A percentile compares a stretch with the other conserved stretches of the same genome.
phyloP scores from a whole-genome alignment of 441 rosid species.

The Bocquillonia castaneifolia region DNA sequence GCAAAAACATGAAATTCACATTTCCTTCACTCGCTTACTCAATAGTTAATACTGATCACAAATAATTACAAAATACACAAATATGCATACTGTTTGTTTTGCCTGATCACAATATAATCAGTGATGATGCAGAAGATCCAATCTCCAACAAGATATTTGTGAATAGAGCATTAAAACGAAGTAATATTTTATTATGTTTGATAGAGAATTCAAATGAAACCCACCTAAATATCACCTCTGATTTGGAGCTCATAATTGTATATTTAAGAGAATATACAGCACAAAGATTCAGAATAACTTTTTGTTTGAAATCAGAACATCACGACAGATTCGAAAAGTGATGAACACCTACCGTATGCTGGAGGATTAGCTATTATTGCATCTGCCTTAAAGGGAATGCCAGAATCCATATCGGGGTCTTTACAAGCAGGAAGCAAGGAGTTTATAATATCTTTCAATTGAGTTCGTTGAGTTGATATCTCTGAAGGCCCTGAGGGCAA shows the following conservation, averaged over 20 bases:
- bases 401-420: constrained; percentile 86
- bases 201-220: no score
- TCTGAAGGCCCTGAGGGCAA: constrained; percentile 97
- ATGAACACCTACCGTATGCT: constrained; percentile 67
- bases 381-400: constrained; percentile 79
- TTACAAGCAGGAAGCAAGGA: constrained; percentile 93
- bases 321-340: constrained; percentile 8
- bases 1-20: no score
- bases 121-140: background rate
- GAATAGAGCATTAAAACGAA: background rate
- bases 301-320: constrained; percentile 2
- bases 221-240: background rate
- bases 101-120: constrained; percentile 1
- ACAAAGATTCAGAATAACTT: background rate
- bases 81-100: no score
- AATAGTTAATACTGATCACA: no score
- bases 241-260: no score
- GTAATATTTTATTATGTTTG: no score
- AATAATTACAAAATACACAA: no score
- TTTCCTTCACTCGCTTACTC: background rate
- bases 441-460: constrained; percentile 78
- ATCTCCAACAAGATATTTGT: background rate
- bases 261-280: background rate
- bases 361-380: constrained; percentile 99
- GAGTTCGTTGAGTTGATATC: constrained; percentile 83